Base-by-base conservation (phyloP, 2,329 filamentous ascomycete species). In the Sporothrix sp. region DNA sequence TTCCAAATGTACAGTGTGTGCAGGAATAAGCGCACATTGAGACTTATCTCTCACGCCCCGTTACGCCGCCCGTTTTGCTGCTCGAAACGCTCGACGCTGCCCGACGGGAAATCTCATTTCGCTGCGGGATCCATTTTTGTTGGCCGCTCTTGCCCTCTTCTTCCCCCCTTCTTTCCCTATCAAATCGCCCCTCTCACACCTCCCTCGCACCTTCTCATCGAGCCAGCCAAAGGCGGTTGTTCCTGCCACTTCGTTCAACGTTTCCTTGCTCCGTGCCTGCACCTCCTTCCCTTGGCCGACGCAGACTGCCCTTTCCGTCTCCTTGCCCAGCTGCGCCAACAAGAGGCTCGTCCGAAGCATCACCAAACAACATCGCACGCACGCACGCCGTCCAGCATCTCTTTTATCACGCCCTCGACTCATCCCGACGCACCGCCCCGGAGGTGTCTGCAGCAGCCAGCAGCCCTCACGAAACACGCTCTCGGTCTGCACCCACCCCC, bases 51-150 rank as follows among this genome's bases (percentile, higher is more conserved):
- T 37, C 32, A 36, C 25, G 30, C 21, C 30, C 16, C 20, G 18
- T 30, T 20, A 23, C 48, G 11, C 25, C 25, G 23, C 39, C 33
- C 33, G 30, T 50, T 50, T 45, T n/a, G 48, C 48, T 37, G 8
- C 28, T 49, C n/a, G 16, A 44, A 10, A 20, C 25, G 38, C 38
- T 35, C 18, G 51, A 46, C 43, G 48, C 54, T 54, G 51, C 55
- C 52, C 55, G 53, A 57, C 55, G 39, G 52, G 51, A 56, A 54
- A 56, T 49, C 52, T 56, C 54, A 56, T 56, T 54, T 56, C 48
- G 47, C 44, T 28, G 35, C 18, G 9, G 44, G 52, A 45, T 44
- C 56, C 56, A 57, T 48, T 54, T n/a, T 45, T 42, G 45, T 45
- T 46, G 48, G 52, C 30, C 50, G 52, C 50, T 52, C 50, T 38